Evolutionary conservation across 768 basidiomycete species (phyloP), one percentile per base, ranked within the genome.

Genomic region (Dioszegia aurantiaca): DNA sequence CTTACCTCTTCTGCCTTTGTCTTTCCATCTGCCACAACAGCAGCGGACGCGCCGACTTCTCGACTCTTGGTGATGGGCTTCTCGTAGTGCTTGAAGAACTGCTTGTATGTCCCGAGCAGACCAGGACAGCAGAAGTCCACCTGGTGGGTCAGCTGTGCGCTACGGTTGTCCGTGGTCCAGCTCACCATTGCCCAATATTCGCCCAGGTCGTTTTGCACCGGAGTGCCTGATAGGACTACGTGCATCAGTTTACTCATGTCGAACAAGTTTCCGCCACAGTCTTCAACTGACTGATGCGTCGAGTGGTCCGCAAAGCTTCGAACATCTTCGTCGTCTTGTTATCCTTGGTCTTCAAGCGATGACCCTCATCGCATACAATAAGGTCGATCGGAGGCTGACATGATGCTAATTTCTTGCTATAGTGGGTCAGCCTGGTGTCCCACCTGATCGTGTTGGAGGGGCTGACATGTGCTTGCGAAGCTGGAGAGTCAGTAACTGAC

Each of bases 331-430:
- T 87, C 0, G 91, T 94, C 78, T 97, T 94, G 62, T 70, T 74
- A 62, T 85, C 88, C 4, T 90, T 86, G 10, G 91, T 91, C 70
- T 97, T 98, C 23, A 99, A 80, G 26, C 93, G 81, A 75, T 99
- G 95, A 83, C 92, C 93, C 83, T 99, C 95, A 70, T 99, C 95
- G 65, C 94, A 98, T 21, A 99, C 81, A 60, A 99, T 87, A 3
- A 99, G 78, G 8, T 89, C 95, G 61, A 99, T 89, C 0, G 89
- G 87, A 19, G 94, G 94, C 37, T 72, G 65, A 45, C 75, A 75
- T 3, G 64, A 69, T n/a, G 69, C 73, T 56, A 80, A 60, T 6
- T 71, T 59, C 26, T 77, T 78, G 47, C 72, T 76, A 48, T 33
- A 6, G n/a, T 40, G 26, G 4, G 37, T 58, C 53, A 63, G 47